Evolutionary conservation across 2,329 filamentous ascomycete species (phyloP), one percentile per base, ranked within the genome.

Genomic region (Monosporascus sp.): DNA sequence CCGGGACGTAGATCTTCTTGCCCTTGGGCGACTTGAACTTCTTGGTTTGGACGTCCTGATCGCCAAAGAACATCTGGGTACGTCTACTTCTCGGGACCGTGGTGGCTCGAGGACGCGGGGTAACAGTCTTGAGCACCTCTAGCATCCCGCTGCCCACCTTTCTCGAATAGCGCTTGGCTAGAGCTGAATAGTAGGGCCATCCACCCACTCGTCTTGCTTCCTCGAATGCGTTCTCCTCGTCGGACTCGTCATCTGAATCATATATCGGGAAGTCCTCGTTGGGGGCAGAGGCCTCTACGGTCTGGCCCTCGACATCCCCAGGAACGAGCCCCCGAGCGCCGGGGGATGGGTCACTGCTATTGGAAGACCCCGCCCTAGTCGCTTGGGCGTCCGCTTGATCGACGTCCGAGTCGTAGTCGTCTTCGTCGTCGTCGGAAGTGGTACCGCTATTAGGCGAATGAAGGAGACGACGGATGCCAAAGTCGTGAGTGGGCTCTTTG

Each of bases 1-100:
- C 87, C 16, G 93, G 93, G 24, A 99, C 94, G 65, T 97, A 93
- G 55, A 99, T 97, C 70, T 89, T 89, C 82, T 92, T 93, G 51
- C 89, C 89, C 69, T 84, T 86, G 14, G 89, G 89, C 8, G 89
- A 88, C 68, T 84, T 86, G 74, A 91, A 84, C 61, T 73, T 78
- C 69, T 78, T 81, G 31, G 70, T 76, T 58, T 80, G 77, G 26
- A 86, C 78, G 72, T 85, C 63, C 64, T 79, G 72, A 49, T 70
- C 66, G 7, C 81, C 81, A 40, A 85, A 81, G 11, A 84, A 74
- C 63, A 76, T 72, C 56, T 77, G 70, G 38, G 76, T 72, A 24
- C 79, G 72, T 70, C 82, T 70, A 72, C 81, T 74, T 63, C 82
- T 71, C 64, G 84, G 79, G 70, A 90, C 72, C 65, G 75, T 69